Evolutionary conservation across 495 filamentous ascomycete species (phyloP).

Genomic region (Aspergillus wentii): DNA sequence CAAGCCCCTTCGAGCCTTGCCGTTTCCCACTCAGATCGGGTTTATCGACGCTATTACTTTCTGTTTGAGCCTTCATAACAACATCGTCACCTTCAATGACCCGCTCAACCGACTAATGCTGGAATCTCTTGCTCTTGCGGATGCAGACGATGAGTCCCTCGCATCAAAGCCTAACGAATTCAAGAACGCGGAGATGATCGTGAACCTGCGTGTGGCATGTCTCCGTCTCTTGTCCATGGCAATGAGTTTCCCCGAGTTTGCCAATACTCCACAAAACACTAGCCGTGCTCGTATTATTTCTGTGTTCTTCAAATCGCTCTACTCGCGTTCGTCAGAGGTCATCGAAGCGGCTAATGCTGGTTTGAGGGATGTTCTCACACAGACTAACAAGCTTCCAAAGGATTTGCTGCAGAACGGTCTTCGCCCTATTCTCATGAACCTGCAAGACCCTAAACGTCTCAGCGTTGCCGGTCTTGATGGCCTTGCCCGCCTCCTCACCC

Average conservation of each 20-base stretch:
- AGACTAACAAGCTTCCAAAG: slow-evolving; percentile 89
- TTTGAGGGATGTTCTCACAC: slow-evolving; percentile 74
- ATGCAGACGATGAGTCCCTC: slow-evolving; percentile 86
- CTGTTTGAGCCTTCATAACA: slow-evolving; percentile 77
- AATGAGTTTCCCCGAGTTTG: slow-evolving; percentile 86
- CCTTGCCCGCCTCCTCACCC: slow-evolving; percentile 76
- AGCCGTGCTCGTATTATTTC: slow-evolving; percentile 82
- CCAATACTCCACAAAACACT: slow-evolving; percentile 60
- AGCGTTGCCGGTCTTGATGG: slow-evolving; percentile 89
- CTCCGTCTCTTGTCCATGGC: slow-evolving; percentile 89
- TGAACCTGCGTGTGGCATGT: slow-evolving; percentile 88
- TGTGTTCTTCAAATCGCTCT: slow-evolving; percentile 96
- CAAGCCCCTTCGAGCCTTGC: slow-evolving; percentile 88
- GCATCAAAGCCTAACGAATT: slow-evolving; percentile 83
- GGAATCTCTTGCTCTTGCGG: slow-evolving; percentile 87
- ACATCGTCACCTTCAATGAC: slow-evolving; percentile 87
- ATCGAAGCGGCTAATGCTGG: slow-evolving; percentile 92
- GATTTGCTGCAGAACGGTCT: slow-evolving; percentile 92
- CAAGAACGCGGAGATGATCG: slow-evolving; percentile 83
- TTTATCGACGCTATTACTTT: slow-evolving; percentile 97
- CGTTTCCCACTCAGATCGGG: slow-evolving; percentile 90
- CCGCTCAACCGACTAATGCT: slow-evolving; percentile 82
- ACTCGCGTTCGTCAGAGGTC: slow-evolving; percentile 84
- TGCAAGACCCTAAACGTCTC: slow-evolving; percentile 88
- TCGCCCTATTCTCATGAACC: slow-evolving; percentile 88